phyloP scores from a whole-genome alignment of 495 filamentous ascomycete genomes.

The Elasticomyces elasticus region DNA sequence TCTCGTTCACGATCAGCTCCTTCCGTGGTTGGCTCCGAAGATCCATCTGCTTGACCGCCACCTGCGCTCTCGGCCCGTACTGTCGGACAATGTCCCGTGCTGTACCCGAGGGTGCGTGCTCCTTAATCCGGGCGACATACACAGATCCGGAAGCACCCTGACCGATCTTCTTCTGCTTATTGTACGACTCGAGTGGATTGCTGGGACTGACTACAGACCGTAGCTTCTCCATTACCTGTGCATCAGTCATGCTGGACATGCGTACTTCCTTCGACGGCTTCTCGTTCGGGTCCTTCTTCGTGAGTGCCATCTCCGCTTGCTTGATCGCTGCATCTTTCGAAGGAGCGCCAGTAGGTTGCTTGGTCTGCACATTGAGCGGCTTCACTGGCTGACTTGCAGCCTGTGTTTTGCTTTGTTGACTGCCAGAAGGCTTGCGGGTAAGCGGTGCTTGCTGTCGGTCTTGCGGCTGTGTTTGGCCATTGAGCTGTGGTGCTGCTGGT shows the following conservation, averaged over 20 bases:
- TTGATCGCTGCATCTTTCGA: conserved; percentile 20
- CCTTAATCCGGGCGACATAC: conserved; percentile 89
- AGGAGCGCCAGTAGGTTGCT: conserved; percentile 48
- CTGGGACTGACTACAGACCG: conserved; percentile 87
- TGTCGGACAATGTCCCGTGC: conserved; percentile 57
- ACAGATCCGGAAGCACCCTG: conserved; percentile 96
- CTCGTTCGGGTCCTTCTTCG: conserved; percentile 73
- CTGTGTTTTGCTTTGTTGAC: conserved; percentile 4
- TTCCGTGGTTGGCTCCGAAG: conserved; percentile 92
- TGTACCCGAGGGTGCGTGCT: conserved; percentile 54
- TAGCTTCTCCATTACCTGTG: conserved; percentile 90
- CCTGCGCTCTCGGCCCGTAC: conserved; percentile 61
- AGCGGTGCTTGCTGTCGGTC: conserved; percentile 13
- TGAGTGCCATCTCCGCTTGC: conserved; percentile 63
- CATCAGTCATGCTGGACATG: conserved; percentile 95
- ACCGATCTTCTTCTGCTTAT: conserved; percentile 98
- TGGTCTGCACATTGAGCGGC: conserved; percentile 80
- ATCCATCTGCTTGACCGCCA: conserved; percentile 99
- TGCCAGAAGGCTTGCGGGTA: conserved; percentile 22
- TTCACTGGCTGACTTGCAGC: conserved; percentile 48
- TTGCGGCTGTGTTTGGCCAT: conserved; percentile 13
- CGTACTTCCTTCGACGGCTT: conserved; percentile 78
- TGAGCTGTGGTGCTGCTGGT: conserved; percentile 3
- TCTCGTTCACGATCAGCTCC: conserved; percentile 98
- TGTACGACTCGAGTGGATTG: conserved; percentile 83